Conservation (phyloP, 2,329 filamentous ascomycete species). For the Calonectria crousiana region DNA sequence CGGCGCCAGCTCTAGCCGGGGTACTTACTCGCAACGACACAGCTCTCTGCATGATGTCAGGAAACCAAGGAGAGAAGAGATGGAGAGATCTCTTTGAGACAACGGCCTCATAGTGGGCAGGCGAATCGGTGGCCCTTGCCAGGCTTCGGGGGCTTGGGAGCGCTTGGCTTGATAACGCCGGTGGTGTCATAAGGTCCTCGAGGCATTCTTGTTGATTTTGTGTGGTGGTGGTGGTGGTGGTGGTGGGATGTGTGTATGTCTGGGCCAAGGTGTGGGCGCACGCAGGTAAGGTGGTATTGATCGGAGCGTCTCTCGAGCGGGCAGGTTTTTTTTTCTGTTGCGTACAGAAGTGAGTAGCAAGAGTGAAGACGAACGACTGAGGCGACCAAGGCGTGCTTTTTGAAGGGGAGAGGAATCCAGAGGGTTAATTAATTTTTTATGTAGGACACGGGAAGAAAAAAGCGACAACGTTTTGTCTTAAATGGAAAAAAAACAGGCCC, state of each 20-base stretch:
- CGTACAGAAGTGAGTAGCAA: neutral
- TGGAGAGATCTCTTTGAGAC: constrained; percentile 2
- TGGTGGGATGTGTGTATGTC: constrained; percentile 18
- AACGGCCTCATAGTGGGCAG: constrained; percentile 28
- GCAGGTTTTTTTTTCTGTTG: neutral
- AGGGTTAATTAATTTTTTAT: constrained; percentile 10
- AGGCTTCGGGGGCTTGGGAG: constrained; percentile 51
- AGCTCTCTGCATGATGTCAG: constrained; percentile 32
- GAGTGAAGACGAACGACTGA: constrained; percentile 18
- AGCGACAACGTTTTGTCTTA: constrained; percentile 23
- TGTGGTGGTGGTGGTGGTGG: neutral
- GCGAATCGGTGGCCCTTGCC: constrained; percentile 35
- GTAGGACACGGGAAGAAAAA: constrained; percentile 22
- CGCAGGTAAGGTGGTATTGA: constrained; percentile 9
- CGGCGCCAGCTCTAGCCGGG: neutral
- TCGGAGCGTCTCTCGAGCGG: neutral
- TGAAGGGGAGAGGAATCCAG: neutral
- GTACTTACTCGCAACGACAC: constrained; percentile 32
- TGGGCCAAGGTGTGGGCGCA: constrained; percentile 7
- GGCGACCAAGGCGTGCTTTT: neutral
- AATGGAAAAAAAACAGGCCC: constrained; percentile 16
- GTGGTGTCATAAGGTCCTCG: constrained; percentile 55
- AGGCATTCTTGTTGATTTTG: constrained; percentile 43
- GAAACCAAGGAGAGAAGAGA: neutral
- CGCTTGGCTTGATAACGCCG: constrained; percentile 51